A percentile compares a stretch with the other conserved stretches of the same genome.
Conservation (phyloP, 495 filamentous ascomycete genomes). For the Hyaloscypha bicolor region DNA sequence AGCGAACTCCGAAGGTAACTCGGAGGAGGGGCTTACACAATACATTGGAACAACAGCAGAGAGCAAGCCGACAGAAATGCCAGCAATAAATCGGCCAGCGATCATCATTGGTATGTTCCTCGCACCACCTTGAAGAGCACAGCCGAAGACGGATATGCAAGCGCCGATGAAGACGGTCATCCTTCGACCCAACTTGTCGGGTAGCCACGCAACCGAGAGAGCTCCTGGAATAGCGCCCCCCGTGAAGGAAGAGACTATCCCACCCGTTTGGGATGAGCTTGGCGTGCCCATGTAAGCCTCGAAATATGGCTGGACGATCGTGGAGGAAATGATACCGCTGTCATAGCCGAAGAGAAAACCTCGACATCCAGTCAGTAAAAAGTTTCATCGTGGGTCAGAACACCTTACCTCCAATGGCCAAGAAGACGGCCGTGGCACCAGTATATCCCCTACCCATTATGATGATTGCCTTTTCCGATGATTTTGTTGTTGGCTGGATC, state of each 20-base stretch:
- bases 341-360: constrained; percentile 31
- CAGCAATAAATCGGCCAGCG: constrained; percentile 49
- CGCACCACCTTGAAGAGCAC: constrained; percentile 27
- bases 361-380: background rate
- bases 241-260: constrained; percentile 23
- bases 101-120: constrained; percentile 23
- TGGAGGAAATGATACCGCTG: constrained; percentile 28
- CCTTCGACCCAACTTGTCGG: constrained; percentile 25
- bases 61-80: constrained; percentile 42
- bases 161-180: constrained; percentile 24
- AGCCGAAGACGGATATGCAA: constrained; percentile 23
- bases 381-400: background rate
- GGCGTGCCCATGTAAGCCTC: constrained; percentile 20
- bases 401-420: constrained; percentile 25
- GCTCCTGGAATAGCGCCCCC: constrained; percentile 28
- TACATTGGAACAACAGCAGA: constrained; percentile 47
- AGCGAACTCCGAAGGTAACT: background rate
- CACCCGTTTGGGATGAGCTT: constrained; percentile 14
- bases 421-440: constrained; percentile 5
- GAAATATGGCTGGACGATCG: constrained; percentile 26
- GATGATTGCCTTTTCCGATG: background rate
- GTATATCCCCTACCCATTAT: constrained; percentile 5
- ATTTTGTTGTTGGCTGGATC: background rate
- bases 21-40: constrained; percentile 20
- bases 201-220: constrained; percentile 22